Evolutionary conservation across 2,329 filamentous ascomycete species (phyloP).

Genomic region (Acephala macrosclerotiorum): DNA sequence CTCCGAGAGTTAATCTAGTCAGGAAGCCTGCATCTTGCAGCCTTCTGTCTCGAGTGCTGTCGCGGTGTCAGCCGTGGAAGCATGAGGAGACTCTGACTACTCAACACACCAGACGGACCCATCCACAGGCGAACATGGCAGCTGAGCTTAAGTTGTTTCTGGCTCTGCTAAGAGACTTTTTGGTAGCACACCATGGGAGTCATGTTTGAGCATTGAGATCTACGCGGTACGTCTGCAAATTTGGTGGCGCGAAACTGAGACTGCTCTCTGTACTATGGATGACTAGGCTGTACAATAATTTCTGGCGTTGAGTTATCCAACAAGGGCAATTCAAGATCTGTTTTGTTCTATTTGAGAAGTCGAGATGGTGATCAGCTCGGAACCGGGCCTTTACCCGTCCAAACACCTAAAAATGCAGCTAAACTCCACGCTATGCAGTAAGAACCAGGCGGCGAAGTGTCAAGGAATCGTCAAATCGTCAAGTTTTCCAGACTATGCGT

Average conservation of each 20-base stretch:
- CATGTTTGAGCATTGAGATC: not conserved
- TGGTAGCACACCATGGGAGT: not conserved
- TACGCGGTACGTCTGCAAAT: not conserved
- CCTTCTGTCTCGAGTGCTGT: not conserved
- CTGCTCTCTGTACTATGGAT: not conserved
- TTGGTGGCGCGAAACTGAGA: not conserved
- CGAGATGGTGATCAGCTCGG: not conserved
- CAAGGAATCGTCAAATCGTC: slow-evolving; percentile 37
- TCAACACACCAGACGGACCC: not conserved
- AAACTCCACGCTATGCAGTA: slow-evolving; percentile 35
- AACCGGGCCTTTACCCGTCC: not conserved
- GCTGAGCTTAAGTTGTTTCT: not conserved
- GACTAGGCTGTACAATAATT: not conserved
- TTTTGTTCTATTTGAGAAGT: not conserved
- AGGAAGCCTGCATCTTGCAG: not conserved
- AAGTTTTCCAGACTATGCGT: slow-evolving; percentile 67
- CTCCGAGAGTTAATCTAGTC: no score
- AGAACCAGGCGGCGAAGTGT: slow-evolving; percentile 9
- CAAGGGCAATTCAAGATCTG: not conserved
- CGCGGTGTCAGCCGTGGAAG: not conserved
- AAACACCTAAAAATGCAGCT: slow-evolving; percentile 16
- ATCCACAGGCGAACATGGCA: not conserved
- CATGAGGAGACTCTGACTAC: not conserved
- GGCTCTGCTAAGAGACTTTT: not conserved
- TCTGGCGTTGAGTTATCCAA: not conserved